A percentile compares a stretch with the other conserved stretches of the same genome.
These are phyloP conservation scores for Dacryopinax spathularia DNA, from an alignment of 768 basidiomycete species.

Conservation along the genomic window DNA sequence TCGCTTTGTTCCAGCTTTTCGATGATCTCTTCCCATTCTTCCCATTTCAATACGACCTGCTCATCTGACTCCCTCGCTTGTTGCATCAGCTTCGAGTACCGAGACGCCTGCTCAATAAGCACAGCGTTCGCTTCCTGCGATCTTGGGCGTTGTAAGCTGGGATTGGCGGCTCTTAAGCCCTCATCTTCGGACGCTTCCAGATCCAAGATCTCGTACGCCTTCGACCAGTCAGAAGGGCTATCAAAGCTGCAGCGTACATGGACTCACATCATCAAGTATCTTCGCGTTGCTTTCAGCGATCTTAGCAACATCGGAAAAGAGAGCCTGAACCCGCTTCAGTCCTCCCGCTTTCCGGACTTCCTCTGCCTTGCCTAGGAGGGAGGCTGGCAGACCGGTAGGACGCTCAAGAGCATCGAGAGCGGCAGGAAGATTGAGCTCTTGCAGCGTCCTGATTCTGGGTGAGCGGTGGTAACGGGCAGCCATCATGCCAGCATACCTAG, in stretches of 20 bases:
- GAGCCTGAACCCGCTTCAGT: constrained; percentile 49
- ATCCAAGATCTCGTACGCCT: constrained; percentile 87
- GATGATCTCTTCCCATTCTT: constrained; percentile 69
- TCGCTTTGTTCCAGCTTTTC: constrained; percentile 54
- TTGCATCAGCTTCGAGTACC: constrained; percentile 56
- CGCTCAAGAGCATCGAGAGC: constrained; percentile 77
- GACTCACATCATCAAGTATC: constrained; percentile 59
- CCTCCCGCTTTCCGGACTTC: constrained; percentile 73
- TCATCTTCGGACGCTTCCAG: constrained; percentile 35
- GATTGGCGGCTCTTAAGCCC: constrained; percentile 23
- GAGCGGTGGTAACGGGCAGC: neutral
- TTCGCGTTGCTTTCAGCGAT: constrained; percentile 46
- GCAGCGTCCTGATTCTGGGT: constrained; percentile 38
- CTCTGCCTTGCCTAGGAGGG: constrained; percentile 69
- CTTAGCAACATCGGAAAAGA: constrained; percentile 56
- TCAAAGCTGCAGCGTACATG: constrained; percentile 1
- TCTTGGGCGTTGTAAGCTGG: constrained; percentile 33
- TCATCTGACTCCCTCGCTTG: constrained; percentile 66
- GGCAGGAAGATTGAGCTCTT: constrained; percentile 63
- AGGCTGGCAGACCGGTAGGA: constrained; percentile 77
- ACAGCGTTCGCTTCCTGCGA: constrained; percentile 71
- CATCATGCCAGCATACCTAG: constrained; percentile 29
- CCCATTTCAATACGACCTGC: constrained; percentile 69
- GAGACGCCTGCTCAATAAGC: constrained; percentile 51
- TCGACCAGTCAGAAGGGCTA: neutral